Percentiles rank a stretch among this genome's conserved stretches.
Conservation (phyloP, 768 basidiomycete species). For the Rhodotorula graminis region DNA sequence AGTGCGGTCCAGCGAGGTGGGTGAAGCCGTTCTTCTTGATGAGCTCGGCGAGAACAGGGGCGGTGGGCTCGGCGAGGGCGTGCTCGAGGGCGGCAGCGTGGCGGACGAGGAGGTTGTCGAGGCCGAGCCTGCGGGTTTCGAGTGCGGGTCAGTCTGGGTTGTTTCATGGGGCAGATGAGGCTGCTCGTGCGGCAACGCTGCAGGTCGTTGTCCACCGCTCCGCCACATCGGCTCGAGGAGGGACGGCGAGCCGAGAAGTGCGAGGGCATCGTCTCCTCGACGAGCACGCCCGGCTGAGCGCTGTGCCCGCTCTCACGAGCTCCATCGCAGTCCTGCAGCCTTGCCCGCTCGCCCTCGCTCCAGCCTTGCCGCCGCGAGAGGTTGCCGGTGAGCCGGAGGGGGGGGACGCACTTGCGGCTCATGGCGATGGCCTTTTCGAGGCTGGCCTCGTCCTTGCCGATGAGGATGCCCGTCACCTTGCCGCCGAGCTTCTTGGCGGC, state of each 20-base stretch:
- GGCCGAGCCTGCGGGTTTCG: conserved; percentile 40
- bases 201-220: too few species aligned
- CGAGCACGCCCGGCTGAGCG: too few species aligned
- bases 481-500: conserved; percentile 84
- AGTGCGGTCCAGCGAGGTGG: conserved; percentile 86
- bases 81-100: conserved; percentile 65
- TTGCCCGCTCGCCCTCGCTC: background rate
- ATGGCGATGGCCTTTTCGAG: conserved; percentile 63
- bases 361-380: background rate
- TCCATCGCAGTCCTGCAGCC: too few species aligned
- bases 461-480: conserved; percentile 70
- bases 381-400: background rate
- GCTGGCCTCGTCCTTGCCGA: conserved; percentile 61
- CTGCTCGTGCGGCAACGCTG: too few species aligned
- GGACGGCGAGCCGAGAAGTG: too few species aligned
- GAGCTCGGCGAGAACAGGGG: conserved; percentile 71
- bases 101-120: conserved; percentile 65
- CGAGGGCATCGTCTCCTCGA: too few species aligned
- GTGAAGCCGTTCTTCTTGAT: conserved; percentile 60
- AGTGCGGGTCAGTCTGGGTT: too few species aligned
- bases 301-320: too few species aligned
- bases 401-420: conserved; percentile 67
- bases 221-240: too few species aligned
- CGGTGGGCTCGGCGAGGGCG: conserved; percentile 67
- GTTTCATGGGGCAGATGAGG: too few species aligned